phyloP scores from a whole-genome alignment of 1,284 basidiomycete species.

The Uromyces viciae-fabae region DNA sequence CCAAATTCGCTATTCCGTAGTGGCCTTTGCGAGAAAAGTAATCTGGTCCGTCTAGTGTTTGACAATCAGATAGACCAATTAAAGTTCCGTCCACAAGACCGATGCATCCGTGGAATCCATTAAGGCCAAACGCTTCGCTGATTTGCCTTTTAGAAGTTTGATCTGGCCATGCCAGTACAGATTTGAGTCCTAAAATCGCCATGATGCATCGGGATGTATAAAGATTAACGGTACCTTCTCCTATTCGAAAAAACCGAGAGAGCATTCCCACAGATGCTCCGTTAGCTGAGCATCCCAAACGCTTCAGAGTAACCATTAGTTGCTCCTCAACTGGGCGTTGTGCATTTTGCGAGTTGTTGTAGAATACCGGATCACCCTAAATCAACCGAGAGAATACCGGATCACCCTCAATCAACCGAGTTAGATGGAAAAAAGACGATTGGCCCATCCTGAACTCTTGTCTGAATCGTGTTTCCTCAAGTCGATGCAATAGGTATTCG shows the following conservation, averaged over 20 bases:
- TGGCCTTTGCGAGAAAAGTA: background rate
- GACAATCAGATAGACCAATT: background rate
- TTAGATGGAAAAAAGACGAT: background rate
- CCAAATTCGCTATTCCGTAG: background rate
- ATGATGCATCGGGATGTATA: background rate
- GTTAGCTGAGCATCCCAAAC: constrained; percentile 8
- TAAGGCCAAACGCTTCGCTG: background rate
- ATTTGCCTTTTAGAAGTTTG: background rate
- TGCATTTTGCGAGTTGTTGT: background rate
- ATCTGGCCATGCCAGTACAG: background rate
- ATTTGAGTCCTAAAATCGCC: background rate
- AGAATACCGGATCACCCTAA: background rate
- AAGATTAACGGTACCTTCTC: background rate
- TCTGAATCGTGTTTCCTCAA: background rate
- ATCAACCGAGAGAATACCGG: background rate
- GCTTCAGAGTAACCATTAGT: background rate
- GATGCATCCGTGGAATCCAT: background rate
- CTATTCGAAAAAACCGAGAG: background rate
- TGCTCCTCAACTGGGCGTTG: background rate
- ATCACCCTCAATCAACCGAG: background rate
- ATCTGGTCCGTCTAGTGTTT: background rate
- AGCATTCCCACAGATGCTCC: background rate
- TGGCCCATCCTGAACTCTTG: background rate
- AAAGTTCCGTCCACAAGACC: background rate
- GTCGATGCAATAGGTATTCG: background rate